These are phyloP conservation scores for Penstemon newberryi DNA, from an alignment of 257 asterid species.

Conservation along the genomic window DNA sequence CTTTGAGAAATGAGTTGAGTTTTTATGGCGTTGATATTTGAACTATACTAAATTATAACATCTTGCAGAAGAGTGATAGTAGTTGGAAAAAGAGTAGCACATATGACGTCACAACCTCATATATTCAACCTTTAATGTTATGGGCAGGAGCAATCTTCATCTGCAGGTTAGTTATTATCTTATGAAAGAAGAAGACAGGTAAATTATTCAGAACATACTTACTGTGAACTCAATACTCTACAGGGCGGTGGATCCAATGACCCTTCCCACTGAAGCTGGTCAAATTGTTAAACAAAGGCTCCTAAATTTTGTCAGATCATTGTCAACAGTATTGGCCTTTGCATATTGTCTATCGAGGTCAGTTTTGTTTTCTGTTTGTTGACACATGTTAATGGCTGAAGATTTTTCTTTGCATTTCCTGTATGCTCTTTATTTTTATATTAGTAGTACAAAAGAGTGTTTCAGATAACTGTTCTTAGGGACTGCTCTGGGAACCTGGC, in stretches of 20 bases:
- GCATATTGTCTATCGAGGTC: constrained; percentile 93
- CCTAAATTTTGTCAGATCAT: constrained; percentile 78
- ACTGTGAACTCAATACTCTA: constrained; percentile 25
- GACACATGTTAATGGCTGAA: background rate
- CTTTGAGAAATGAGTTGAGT: constrained; percentile 20
- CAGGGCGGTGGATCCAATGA: constrained; percentile 87
- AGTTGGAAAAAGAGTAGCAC: constrained; percentile 86
- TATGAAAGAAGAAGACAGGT: constrained; percentile 20
- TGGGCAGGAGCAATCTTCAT: constrained; percentile 80
- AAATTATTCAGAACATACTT: constrained; percentile 26
- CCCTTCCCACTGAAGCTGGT: constrained; percentile 85
- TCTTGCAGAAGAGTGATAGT: constrained; percentile 66
- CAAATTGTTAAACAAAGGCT: constrained; percentile 80
- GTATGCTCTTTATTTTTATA: constrained; percentile 23
- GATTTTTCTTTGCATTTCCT: constrained; percentile 10
- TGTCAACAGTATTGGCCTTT: constrained; percentile 86
- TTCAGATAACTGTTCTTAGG: too few species aligned
- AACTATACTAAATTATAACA: constrained; percentile 17
- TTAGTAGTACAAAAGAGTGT: background rate
- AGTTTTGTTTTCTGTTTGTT: constrained; percentile 29
- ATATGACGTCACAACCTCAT: constrained; percentile 65
- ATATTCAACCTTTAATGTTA: constrained; percentile 77
- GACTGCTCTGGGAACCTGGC: constrained; percentile 2
- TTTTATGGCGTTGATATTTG: constrained; percentile 18
- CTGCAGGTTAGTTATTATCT: constrained; percentile 70